Percentiles rank a stretch among this genome's conserved stretches.
Evolutionary conservation across 2,329 filamentous ascomycete species (phyloP).

Genomic region (Cladosporium oxysporum): DNA sequence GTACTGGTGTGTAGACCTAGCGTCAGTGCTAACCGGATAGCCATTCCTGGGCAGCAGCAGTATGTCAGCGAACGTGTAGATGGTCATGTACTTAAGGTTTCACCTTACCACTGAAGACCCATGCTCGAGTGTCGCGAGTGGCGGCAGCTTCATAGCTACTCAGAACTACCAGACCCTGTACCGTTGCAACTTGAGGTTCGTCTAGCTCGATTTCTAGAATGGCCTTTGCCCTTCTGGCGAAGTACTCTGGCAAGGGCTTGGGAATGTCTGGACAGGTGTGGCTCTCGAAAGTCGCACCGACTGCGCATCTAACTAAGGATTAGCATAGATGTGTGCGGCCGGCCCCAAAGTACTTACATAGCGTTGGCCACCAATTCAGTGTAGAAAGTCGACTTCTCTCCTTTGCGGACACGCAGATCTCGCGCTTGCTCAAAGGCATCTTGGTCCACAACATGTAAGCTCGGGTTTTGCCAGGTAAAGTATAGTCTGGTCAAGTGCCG

Average conservation of each 20-base stretch:
- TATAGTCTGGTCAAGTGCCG: neutral
- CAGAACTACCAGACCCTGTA: neutral
- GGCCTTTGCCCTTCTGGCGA: neutral
- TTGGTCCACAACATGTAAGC: neutral
- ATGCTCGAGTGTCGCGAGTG: neutral
- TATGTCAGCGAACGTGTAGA: neutral
- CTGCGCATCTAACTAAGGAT: neutral
- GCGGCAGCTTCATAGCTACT: neutral
- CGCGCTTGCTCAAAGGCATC: neutral
- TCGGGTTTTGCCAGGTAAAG: neutral
- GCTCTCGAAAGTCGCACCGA: neutral
- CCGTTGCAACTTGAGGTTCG: neutral
- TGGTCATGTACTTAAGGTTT: neutral
- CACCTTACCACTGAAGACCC: neutral
- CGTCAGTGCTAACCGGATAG: neutral
- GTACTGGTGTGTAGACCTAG: neutral
- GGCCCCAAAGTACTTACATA: neutral
- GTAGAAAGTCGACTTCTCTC: neutral
- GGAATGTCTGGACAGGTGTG: neutral
- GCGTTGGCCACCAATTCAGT: neutral
- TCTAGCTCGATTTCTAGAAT: neutral
- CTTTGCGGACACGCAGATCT: too few species aligned
- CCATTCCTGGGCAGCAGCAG: neutral
- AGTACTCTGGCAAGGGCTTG: neutral
- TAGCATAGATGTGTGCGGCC: neutral